Evolutionary conservation across 768 basidiomycete genomes (phyloP), one percentile per base, ranked within the genome.

Genomic region (Filobasidium floriforme): DNA sequence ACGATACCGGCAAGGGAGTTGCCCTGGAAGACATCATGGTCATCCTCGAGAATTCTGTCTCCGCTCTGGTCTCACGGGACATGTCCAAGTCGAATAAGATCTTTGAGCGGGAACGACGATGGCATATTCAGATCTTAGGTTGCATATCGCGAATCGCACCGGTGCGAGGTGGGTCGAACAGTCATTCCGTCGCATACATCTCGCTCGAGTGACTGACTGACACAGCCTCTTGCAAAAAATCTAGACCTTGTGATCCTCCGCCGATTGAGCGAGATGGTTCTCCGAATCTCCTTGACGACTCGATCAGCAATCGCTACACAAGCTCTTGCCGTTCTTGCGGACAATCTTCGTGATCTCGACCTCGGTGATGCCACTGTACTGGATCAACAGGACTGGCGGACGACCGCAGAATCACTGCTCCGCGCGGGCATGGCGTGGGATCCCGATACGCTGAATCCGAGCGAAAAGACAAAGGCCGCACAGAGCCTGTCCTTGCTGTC

Each of bases 31-130:
- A 65, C 22, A 32, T 64, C 72, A 59, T 79, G 32, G 71, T 69
- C 41, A 66, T 81, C 12, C 49, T 81, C 9, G 81, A 80, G 67
- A 80, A 80, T 60, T 67, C 78, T 18, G 67, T 77, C 29, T 71
- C 73, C 19, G 62, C 60, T 1, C 49, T 68, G 7, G 10, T 41
- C 15, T 29, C 41, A 37, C 32, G 41, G 29, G 57, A 60, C 22
- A 46, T 37, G 32, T 41, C 32, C 41, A 63, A 41, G 24, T 28
- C 22, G 41, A 52, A n/a, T 22, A 59, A 28, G 60, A 19, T 51
- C 57, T 43, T 14, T 14, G 40, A 62, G 15, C 24, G n/a, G 18
- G 57, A 61, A 15, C 24, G n/a, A 26, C 41, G 62, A 28, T 51
- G 59, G 59, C 22, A 29, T 41, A 40, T 22, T 32, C 32, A 26